Conservation (phyloP, 164 flowering plant genomes). For the Kingdonia uniflora region DNA sequence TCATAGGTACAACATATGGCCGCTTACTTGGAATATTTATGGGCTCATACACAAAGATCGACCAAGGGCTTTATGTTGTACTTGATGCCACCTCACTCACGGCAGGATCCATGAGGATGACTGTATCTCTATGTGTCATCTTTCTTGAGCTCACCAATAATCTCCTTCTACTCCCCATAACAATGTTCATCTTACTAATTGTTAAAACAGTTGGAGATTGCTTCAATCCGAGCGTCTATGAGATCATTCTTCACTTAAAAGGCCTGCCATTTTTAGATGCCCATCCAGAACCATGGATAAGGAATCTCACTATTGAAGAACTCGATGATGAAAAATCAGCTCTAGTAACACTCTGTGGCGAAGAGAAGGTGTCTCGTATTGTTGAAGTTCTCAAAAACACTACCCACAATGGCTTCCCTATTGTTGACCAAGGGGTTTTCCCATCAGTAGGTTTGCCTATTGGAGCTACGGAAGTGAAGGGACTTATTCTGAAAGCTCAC, state of each 20-base stretch:
- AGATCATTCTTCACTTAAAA: constrained; percentile 68
- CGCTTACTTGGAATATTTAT: constrained; percentile 64
- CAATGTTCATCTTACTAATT: constrained; percentile 84
- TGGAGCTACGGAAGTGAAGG: constrained; percentile 56
- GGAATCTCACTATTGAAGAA: constrained; percentile 71
- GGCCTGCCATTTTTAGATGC: constrained; percentile 85
- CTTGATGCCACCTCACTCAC: constrained; percentile 93
- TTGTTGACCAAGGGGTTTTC: constrained; percentile 45
- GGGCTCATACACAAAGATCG: constrained; percentile 59
- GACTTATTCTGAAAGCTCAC: constrained; percentile 67
- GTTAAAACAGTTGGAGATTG: constrained; percentile 83
- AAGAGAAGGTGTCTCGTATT: constrained; percentile 67
- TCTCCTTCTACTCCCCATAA: constrained; percentile 72
- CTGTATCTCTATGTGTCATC: constrained; percentile 91
- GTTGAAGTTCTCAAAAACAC: constrained; percentile 66
- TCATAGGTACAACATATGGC: constrained; percentile 89
- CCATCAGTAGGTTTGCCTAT: constrained; percentile 25
- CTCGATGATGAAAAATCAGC: constrained; percentile 69
- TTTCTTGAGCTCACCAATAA: constrained; percentile 94
- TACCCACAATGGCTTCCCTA: constrained; percentile 81
- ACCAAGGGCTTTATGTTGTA: constrained; percentile 79
- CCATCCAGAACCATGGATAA: constrained; percentile 85
- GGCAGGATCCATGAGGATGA: constrained; percentile 98
- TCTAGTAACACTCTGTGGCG: constrained; percentile 50
- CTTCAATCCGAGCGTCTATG: constrained; percentile 82